Base-by-base conservation (phyloP, 345 rosid genomes). In the Salix suchowensis region DNA sequence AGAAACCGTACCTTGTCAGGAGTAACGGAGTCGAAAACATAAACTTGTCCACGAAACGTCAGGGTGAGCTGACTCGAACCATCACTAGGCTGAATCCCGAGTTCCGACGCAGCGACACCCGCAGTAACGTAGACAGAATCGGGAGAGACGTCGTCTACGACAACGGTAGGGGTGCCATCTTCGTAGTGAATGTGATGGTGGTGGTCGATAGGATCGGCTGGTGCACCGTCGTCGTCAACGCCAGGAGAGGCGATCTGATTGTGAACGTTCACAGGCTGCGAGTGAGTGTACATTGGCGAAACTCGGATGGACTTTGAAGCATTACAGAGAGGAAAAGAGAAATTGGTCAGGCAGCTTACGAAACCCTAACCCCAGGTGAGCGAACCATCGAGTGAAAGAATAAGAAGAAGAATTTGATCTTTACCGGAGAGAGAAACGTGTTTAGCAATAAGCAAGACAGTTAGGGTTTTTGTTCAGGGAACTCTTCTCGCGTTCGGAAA, bases 21-120 rank as follows among this genome's bases (percentile, higher is more conserved):
- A 46, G 89, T 87, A 75, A 94, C 94, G 28, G 94, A 89, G 72
- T 94, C 94, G 28, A 94, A 94, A 24, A 92, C 97, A 82, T 90
- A 94, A 81, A 94, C 95, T 74, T 94, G 97, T 12, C 97, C 98
- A 2, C 93, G 95, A 81, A 92, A 94, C 32, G 98, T 87, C 79
- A 94, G 87, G 7, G 94, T 88, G 18, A 94, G 91, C 87, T 92
- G 96, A 84, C 86, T 80, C 8, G 88, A 82, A 13, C 80, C 78
- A 19, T 80, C 88, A 46, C 48, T 84, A 6, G 79, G 79, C 30
- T 73, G 89, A 67, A 82, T 71, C 61, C 44, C 75, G 19, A 81
- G 78, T 13, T 79, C 84, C 40, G 90, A 70, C 61, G 65, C 86
- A 68, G 84, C 79, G 70, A 82, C 89, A 21, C 73, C 69, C 65